phyloP scores from a whole-genome alignment of 108 stramenopile genomes.

The Conticribra weissflogii region DNA sequence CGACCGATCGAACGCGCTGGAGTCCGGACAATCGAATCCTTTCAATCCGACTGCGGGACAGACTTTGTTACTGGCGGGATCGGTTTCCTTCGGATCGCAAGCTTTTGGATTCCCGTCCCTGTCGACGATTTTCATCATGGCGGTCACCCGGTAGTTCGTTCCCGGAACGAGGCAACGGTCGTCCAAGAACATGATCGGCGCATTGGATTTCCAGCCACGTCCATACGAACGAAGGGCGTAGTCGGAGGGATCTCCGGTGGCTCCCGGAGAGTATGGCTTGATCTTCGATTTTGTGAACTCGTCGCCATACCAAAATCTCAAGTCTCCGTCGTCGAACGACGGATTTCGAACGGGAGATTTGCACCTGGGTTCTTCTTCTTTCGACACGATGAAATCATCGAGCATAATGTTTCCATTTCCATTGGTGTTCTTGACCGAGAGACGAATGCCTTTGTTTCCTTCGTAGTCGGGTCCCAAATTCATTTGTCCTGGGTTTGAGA shows the following conservation, averaged over 20 bases:
- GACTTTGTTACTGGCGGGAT: not conserved
- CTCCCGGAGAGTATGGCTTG: conserved; percentile 14
- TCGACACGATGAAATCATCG: conserved; percentile 32
- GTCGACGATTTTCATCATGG: conserved; percentile 36
- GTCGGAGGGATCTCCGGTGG: conserved; percentile 16
- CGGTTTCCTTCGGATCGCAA: not conserved
- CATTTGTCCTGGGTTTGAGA: too few species aligned
- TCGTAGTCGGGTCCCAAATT: too few species aligned
- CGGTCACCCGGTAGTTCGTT: conserved; percentile 34
- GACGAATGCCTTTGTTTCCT: too few species aligned
- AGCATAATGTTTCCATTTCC: conserved; percentile 30
- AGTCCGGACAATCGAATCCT: conserved; percentile 34
- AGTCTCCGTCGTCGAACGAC: conserved; percentile 12
- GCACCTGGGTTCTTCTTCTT: conserved; percentile 20
- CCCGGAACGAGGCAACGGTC: conserved; percentile 35
- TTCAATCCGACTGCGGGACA: conserved; percentile 11
- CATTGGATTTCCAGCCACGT: too few species aligned
- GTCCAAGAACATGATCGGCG: conserved; percentile 34
- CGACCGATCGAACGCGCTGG: conserved; percentile 23
- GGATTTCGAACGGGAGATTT: conserved; percentile 38
- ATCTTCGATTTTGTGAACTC: conserved; percentile 24
- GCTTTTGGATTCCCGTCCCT: not conserved
- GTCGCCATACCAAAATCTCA: conserved; percentile 25
- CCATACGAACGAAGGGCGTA: conserved; percentile 34
- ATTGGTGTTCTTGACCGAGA: too few species aligned